Base-by-base conservation (phyloP, 2,329 filamentous ascomycete species). In the Amauroascus niger region DNA sequence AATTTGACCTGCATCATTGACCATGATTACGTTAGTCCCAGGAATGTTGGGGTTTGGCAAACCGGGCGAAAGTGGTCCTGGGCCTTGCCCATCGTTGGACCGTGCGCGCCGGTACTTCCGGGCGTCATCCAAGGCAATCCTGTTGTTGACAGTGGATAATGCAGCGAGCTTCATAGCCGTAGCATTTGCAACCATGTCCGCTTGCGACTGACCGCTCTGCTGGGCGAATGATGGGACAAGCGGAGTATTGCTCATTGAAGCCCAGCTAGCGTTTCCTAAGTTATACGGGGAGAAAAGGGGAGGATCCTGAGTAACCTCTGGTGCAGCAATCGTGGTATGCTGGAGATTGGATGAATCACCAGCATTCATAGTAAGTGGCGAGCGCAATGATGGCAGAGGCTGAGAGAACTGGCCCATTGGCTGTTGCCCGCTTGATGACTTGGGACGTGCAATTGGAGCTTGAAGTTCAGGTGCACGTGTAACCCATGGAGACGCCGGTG, bases 131-230 rank as follows among this genome's bases (percentile, higher is more conserved):
- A 98, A 78, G 50, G 93, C 90, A 64, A 98, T 95, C 40, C 93
- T 87, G 70, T 97, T 98, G 75, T 97, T 98, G 48, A 98, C 93
- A 2, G 93, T 98, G 4, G 91, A 97, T 44, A 98, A 77, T 16
- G 93, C 93, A 44, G 93, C 93, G 49, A 98, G 80, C 71, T 98
- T 98, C 93, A 98, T 98, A 20, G 93, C 93, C 14, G 93, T 97
- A 24, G 93, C 93, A 67, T 97, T 98, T 55, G 93, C 93, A 55
- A 98, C 86, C 91, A 97, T 97, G 65, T 98, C 93, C 14, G 89
- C 90, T 68, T 96, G 90, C 53, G 79, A 83, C 58, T 75, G 76
- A 14, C 76, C 72, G 37, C 72, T 72, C 60, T 79, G 65, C 32
- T 57, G 57, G 59, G 79, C 84, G 70, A 97, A 98, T 60, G 84